Base-by-base conservation (phyloP, 768 basidiomycete genomes). In the Rossbeevera mucosa region DNA sequence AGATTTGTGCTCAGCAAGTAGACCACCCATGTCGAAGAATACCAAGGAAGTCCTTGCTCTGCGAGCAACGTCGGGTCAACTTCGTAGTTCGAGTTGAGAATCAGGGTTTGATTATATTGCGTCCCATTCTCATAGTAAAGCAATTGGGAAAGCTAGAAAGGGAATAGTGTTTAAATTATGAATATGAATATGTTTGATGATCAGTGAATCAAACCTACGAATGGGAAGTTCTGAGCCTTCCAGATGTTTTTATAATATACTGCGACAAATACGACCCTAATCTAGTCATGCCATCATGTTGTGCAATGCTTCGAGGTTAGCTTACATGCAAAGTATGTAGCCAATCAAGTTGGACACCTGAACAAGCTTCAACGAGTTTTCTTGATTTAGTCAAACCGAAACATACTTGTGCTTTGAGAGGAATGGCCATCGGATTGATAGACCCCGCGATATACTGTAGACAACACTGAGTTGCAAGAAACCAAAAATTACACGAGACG, bases 171-270 rank as follows among this genome's bases (percentile, higher is more conserved):
- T 55, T 13, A 47, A 26, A n/a, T n/a, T n/a, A n/a, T n/a, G n/a
- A n/a, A n/a, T n/a, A n/a, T n/a, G n/a, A 8, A 20, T 9, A 25
- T 7, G 21, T 8, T 8, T 5, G 14, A 18, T 5, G 3, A 22
- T 48, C 16, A 14, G 44, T 46, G 42, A 64, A 63, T 66, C 77
- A 79, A 2, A 52, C 64, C 42, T 63, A 75, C 71, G 69, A 82
- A 83, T 4, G 83, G 82, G 72, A 84, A 83, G 58, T 71, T 76
- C 59, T 82, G 77, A 2, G 76, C 76, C 40, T 77, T 64, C 83
- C 82, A 85, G 8, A 75, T 68, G 55, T 86, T 83, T 30, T 60
- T 72, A 11, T 76, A 76, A 59, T 72, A 79, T 0, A 73, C 60
- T 0, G 69, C 44, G 43, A 50, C 74, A 55, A 55, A 76, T 65